Percentiles rank a stretch among this genome's conserved stretches.
These are phyloP conservation scores for Setaria viridis DNA, from an alignment of 202 grass and related monocot genomes.

Conservation along the genomic window DNA sequence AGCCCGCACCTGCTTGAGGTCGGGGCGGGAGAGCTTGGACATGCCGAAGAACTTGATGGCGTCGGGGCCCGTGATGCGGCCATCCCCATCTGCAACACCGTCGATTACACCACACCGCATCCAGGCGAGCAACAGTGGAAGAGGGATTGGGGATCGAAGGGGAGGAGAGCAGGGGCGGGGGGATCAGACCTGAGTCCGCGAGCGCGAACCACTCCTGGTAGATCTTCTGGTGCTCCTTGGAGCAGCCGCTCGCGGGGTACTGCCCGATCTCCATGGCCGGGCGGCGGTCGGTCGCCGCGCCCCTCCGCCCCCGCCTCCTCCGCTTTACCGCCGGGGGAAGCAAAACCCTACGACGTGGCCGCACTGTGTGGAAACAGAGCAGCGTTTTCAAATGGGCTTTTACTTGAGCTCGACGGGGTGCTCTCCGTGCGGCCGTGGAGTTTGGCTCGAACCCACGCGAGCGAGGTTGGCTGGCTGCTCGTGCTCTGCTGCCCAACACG, in stretches of 20 bases:
- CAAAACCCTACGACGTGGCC: conserved; percentile 50
- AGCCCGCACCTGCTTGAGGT: conserved; percentile 78
- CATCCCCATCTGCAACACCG: conserved; percentile 67
- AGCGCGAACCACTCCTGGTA: conserved; percentile 90
- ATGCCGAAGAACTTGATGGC: conserved; percentile 93
- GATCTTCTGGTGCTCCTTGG: conserved; percentile 86
- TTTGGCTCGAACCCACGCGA: conserved; percentile 35
- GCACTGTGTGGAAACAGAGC: conserved; percentile 2
- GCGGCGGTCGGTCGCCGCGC: neutral
- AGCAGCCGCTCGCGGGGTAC: conserved; percentile 56
- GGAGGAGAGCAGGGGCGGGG: neutral
- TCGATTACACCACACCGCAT: neutral
- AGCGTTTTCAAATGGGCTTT: conserved; percentile 17
- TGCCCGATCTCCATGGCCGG: conserved; percentile 86
- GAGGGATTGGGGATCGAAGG: neutral
- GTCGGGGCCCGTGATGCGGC: conserved; percentile 88
- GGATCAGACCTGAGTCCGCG: conserved; percentile 77
- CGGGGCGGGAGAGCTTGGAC: conserved; percentile 86
- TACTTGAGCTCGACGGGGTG: neutral
- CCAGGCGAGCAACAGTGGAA: neutral
- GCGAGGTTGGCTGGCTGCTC: neutral
- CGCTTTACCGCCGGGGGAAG: conserved; percentile 46
- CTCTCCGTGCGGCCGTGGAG: neutral
- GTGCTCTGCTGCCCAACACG: conserved; percentile 1
- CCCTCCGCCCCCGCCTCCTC: neutral